phyloP scores from a whole-genome alignment of 2,329 filamentous ascomycete species.

The Fusarium sp. region DNA sequence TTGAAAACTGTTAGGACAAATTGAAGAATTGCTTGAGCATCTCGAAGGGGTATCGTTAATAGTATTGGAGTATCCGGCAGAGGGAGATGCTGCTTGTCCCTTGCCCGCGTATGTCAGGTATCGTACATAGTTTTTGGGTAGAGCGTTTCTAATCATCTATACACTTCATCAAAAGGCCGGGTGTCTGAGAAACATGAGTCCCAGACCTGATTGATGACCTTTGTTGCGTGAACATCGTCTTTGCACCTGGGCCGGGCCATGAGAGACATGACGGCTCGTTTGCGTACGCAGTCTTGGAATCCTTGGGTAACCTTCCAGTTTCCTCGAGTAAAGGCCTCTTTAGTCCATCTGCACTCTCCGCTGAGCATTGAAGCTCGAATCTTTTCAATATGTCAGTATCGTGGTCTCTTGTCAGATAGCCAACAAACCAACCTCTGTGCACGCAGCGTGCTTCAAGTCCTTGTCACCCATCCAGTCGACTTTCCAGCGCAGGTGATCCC shows the following conservation, averaged over 20 bases:
- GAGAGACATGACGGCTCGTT: constrained; percentile 82
- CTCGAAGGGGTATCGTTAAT: constrained; percentile 43
- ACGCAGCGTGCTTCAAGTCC: constrained; percentile 88
- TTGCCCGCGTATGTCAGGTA: constrained; percentile 21
- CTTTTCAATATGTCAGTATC: constrained; percentile 55
- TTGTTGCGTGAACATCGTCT: constrained; percentile 85
- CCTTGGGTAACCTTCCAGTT: constrained; percentile 93
- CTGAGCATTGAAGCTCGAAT: constrained; percentile 93
- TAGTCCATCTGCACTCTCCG: constrained; percentile 90
- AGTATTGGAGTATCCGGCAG: constrained; percentile 38
- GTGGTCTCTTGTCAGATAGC: not conserved
- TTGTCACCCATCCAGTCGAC: constrained; percentile 79
- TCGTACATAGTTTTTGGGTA: constrained; percentile 39
- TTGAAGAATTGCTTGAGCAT: constrained; percentile 27
- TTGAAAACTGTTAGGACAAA: constrained; percentile 24
- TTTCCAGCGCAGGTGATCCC: constrained; percentile 92
- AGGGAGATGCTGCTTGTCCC: constrained; percentile 21
- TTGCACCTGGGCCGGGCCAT: constrained; percentile 81
- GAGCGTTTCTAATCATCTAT: constrained; percentile 65
- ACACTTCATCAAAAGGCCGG: constrained; percentile 95
- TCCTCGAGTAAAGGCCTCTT: constrained; percentile 84
- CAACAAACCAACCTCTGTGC: constrained; percentile 76
- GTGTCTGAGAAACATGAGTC: constrained; percentile 96
- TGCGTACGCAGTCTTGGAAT: constrained; percentile 90
- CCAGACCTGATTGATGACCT: constrained; percentile 97